Evolutionary conservation across 129 eudicot species (phyloP).

Genomic region (Artemisia annua): DNA sequence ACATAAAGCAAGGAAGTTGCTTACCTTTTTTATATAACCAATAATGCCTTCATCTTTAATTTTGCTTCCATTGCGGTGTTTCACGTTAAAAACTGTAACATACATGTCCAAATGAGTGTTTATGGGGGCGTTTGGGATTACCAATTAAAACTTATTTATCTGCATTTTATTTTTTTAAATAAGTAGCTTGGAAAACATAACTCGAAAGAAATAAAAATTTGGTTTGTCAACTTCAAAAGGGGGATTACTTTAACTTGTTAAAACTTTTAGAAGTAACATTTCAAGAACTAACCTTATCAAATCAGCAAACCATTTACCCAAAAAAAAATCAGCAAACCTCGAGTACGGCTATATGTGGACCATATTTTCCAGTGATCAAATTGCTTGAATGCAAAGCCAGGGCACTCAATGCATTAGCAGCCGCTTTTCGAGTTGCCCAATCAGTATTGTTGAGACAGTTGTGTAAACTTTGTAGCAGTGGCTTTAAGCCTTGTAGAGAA

Average conservation of each 20-base stretch:
- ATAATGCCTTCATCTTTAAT: slow-evolving; percentile 49
- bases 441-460: too few relatives aligned
- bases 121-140: too few relatives aligned
- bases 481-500: too few relatives aligned
- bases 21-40: slow-evolving; percentile 31
- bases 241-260: not conserved
- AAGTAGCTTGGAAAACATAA: too few relatives aligned
- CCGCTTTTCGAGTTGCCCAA: too few relatives aligned
- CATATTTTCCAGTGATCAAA: slow-evolving; percentile 43
- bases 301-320: slow-evolving; percentile 74
- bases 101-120: not conserved
- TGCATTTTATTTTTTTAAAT: too few relatives aligned
- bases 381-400: slow-evolving; percentile 66
- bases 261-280: slow-evolving; percentile 13
- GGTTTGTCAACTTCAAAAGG: not conserved
- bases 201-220: too few relatives aligned
- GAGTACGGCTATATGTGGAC: slow-evolving; percentile 63
- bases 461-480: too few relatives aligned
- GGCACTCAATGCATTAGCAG: slow-evolving; percentile 42
- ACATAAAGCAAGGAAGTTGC: not conserved
- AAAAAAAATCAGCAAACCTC: slow-evolving; percentile 82
- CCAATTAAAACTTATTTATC: too few relatives aligned
- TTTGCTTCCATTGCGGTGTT: slow-evolving; percentile 59
- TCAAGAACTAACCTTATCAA: slow-evolving; percentile 68
- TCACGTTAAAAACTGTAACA: slow-evolving; percentile 64